Base-by-base conservation (phyloP, 179 eudicot species). In the Gypsophila paniculata region DNA sequence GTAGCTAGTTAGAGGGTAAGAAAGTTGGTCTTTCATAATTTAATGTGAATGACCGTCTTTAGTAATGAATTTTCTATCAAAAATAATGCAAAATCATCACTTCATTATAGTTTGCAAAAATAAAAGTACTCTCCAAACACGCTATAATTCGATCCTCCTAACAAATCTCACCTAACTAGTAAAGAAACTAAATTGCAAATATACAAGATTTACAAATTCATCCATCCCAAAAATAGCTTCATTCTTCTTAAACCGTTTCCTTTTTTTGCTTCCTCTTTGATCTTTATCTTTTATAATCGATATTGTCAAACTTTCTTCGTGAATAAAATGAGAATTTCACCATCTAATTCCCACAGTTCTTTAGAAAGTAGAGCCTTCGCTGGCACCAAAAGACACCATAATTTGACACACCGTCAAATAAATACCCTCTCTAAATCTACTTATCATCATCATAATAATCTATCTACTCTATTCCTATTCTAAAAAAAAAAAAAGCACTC, bases 151-250 rank as follows among this genome's bases (percentile, higher is more conserved):
- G 60, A 23, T 57, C 25, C 12, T 57, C 63, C 75, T 65, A 78
- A 71, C 75, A 78, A 74, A 42, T 78, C 75, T 71, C 65, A 23
- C 71, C 70, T 76, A 76, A 52, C 64, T 70, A 75, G 25, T 52
- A 62, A 44, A 39, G 36, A 61, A 75, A 70, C 51, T n/a, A 62
- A 62, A 62, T 62, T 63, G 74, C 71, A 54, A 76, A 70, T 76
- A 65, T 76, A 76, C 79, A 76, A 70, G 71, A 76, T 76, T 67
- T 76, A 76, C 79, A 76, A 60, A 72, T 26, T 44, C 6, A 3
- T 18, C 42, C 13, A 0, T 4, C 69, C 17, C 39, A 29, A 29
- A 29, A 29, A 29, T 29, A 79, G 68, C 55, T 39, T 13, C 67
- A 65, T 52, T 60, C 51, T 59, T 60, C 58, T 65, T 29, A 39